Evolutionary conservation across 1,284 basidiomycete genomes (phyloP), one percentile per base, ranked within the genome.

Genomic region (Apiotrichum montevideense): DNA sequence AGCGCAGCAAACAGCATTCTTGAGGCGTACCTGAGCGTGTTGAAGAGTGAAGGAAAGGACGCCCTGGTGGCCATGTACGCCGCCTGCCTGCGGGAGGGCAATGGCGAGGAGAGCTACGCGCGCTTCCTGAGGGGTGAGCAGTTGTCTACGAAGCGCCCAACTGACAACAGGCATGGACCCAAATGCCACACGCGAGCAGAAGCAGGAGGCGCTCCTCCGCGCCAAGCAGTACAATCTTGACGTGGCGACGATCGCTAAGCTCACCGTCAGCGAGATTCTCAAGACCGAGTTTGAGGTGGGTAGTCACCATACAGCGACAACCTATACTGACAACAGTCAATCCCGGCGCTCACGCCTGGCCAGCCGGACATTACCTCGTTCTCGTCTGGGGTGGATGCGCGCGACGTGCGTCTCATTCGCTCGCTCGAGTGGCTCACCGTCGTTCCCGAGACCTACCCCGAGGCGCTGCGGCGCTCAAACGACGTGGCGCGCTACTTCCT

Each of bases 371-470:
- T 90, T 51, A 86, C 88, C 0, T 80, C 80, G 7, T 66, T 75
- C 50, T 61, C 68, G 1, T 64, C 72, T 0, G 66, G 65, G 9
- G 64, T 76, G 37, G 52, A 60, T 41, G 66, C 76, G 42, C 65
- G 71, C 13, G 89, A 95, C 70, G 74, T 80, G 43, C 76, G 87
- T 49, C 80, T 98, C 8, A 81, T 97, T 51, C 83, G 91, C 8
- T 88, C 89, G 0, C 86, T 98, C 56, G 94, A 98, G 70, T 98
- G 95, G 95, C 88, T 95, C 46, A 88, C 85, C 0, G 88, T 91
- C 72, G 79, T 83, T 61, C 82, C 85, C 43, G 77, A 81, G 15
- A 95, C 90, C 1, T 84, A 86, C 62, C 77, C 80, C n/a, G 85
- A 85, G 14, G 91, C 91, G 0, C 78, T 96, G 3, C 83, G 87